phyloP scores from a whole-genome alignment of 768 basidiomycete species.

The Lactarius quietus region DNA sequence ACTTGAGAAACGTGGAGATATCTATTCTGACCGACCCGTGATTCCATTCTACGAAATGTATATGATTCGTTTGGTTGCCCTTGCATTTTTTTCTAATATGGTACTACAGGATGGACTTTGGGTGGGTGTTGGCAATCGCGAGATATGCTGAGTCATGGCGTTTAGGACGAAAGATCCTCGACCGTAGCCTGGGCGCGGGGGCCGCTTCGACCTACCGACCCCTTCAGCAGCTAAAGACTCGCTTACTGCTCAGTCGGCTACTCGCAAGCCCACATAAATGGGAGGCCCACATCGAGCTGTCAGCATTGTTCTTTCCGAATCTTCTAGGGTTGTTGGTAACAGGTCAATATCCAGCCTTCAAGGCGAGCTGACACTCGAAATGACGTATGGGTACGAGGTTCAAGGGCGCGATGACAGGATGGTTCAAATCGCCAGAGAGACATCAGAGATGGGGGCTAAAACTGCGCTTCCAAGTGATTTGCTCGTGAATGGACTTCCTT shows the following conservation, averaged over 20 bases:
- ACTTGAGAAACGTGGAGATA: conserved; percentile 40
- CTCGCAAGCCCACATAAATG: conserved; percentile 1
- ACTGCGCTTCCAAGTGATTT: conserved; percentile 2
- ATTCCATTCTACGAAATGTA: conserved; percentile 9
- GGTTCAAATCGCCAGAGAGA: neutral
- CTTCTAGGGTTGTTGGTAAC: neutral
- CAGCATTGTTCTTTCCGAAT: neutral
- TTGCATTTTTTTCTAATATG: neutral
- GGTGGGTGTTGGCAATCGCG: neutral
- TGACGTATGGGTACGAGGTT: conserved; percentile 13
- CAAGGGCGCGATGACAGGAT: neutral
- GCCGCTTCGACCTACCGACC: neutral
- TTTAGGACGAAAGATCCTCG: conserved; percentile 6
- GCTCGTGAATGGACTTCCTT: conserved; percentile 3
- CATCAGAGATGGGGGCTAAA: neutral
- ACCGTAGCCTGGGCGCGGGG: conserved; percentile 7
- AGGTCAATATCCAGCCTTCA: neutral
- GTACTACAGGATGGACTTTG: conserved; percentile 3
- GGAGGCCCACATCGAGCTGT: conserved; percentile 7
- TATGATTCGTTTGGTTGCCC: neutral
- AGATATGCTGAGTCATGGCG: neutral
- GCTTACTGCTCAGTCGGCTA: neutral
- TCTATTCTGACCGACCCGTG: conserved; percentile 10
- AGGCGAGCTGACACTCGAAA: neutral
- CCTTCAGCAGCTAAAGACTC: conserved; percentile 4